These are phyloP conservation scores for Penicillium polonicum DNA, from an alignment of 2,329 filamentous ascomycete genomes.

Conservation along the genomic window DNA sequence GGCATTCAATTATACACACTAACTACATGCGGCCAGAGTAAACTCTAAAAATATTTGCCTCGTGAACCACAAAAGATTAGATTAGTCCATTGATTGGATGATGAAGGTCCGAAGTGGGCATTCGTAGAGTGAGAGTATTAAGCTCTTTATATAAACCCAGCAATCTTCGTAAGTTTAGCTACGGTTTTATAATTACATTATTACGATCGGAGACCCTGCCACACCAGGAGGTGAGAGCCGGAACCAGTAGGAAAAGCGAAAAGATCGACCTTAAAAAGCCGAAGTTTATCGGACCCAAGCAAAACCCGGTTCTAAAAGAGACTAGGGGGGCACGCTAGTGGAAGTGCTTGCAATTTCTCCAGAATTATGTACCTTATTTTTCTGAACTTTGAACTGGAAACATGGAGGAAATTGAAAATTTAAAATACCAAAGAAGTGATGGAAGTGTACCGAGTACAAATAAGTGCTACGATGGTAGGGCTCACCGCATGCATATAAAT, in stretches of 20 bases:
- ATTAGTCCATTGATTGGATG: background rate
- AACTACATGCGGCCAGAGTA: background rate
- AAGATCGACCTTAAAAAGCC: constrained; percentile 4
- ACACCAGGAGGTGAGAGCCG: background rate
- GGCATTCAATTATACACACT: background rate
- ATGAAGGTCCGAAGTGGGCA: background rate
- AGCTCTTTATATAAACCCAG: background rate
- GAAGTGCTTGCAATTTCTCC: background rate
- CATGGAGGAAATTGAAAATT: too few species aligned
- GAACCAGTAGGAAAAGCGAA: background rate
- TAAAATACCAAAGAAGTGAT: background rate
- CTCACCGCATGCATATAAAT: constrained; percentile 12
- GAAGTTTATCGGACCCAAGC: constrained; percentile 18
- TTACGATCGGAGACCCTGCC: background rate
- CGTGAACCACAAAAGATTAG: background rate
- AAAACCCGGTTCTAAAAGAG: constrained; percentile 9
- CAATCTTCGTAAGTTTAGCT: background rate
- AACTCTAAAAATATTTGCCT: background rate
- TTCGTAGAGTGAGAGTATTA: background rate
- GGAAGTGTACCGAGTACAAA: background rate
- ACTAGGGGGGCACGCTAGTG: constrained; percentile 10
- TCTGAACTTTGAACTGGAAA: too few species aligned
- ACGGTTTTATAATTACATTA: background rate
- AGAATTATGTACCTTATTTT: background rate
- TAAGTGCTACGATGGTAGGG: background rate